Conservation (phyloP, 495 filamentous ascomycete genomes). For the Arthonia radiata region DNA sequence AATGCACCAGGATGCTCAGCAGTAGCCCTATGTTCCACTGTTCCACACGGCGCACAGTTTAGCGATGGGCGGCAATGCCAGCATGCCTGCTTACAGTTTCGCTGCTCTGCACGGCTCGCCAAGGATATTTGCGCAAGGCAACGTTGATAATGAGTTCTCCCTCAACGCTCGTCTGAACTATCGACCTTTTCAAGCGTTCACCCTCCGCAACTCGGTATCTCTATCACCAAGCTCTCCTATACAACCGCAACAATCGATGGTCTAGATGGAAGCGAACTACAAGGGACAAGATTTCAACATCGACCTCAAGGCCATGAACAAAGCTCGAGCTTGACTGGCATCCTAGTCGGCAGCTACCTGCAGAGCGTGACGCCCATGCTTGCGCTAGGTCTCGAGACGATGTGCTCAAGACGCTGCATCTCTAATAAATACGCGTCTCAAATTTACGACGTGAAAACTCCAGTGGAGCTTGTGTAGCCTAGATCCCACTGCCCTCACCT, state of each 20-base stretch:
- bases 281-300: slow-evolving; percentile 78
- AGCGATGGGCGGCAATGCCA: slow-evolving; percentile 67
- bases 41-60: slow-evolving; percentile 97
- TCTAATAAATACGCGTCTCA: no score
- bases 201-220: slow-evolving; percentile 67
- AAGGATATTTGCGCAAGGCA: slow-evolving; percentile 92
- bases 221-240: slow-evolving; percentile 38
- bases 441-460: no score
- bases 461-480: no score
- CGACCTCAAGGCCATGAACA: slow-evolving; percentile 75
- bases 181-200: slow-evolving; percentile 48
- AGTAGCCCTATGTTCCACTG: no score
- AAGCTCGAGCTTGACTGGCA: slow-evolving; percentile 80
- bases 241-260: slow-evolving; percentile 54
- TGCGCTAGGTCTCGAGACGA: slow-evolving; percentile 69
- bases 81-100: slow-evolving; percentile 79
- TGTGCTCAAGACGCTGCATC: no score
- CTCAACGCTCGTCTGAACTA: slow-evolving; percentile 73
- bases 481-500: no score
- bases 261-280: slow-evolving; percentile 85
- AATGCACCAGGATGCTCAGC: no score
- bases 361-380: slow-evolving; percentile 77
- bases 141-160: slow-evolving; percentile 67
- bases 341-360: slow-evolving; percentile 84
- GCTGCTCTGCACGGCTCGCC: slow-evolving; percentile 76